Percentiles rank a stretch among this genome's conserved stretches.
phyloP scores from a whole-genome alignment of 1,139 yeast species.

The Suhomyces chickasaworum region DNA sequence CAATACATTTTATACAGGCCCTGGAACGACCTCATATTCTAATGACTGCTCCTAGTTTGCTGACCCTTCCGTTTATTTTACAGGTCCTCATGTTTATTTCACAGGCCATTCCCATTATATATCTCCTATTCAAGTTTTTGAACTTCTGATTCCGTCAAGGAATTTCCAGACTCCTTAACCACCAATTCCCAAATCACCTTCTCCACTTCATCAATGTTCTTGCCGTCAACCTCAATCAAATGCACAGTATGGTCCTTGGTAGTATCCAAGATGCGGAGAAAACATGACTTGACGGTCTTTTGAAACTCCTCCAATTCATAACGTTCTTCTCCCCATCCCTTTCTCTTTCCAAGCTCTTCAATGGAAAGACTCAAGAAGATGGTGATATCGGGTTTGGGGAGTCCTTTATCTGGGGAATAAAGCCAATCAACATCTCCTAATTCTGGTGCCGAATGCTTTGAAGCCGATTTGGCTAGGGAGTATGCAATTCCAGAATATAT shows the following conservation, averaged over 20 bases:
- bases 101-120: background rate
- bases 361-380: slow-evolving; percentile 68
- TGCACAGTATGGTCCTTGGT: slow-evolving; percentile 37
- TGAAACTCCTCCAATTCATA: slow-evolving; percentile 82
- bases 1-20: too few species aligned
- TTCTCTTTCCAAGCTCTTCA: slow-evolving; percentile 54
- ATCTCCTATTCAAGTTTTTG: background rate
- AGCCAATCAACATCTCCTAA: slow-evolving; percentile 73
- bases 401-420: slow-evolving; percentile 74
- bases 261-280: slow-evolving; percentile 49
- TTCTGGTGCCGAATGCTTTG: slow-evolving; percentile 31
- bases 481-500: slow-evolving; percentile 93
- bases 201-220: slow-evolving; percentile 59
- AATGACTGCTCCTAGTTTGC: too few species aligned
- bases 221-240: slow-evolving; percentile 60
- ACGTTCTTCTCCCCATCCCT: slow-evolving; percentile 90
- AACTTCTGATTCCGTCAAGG: slow-evolving; percentile 3
- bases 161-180: slow-evolving; percentile 3
- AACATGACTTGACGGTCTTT: slow-evolving; percentile 60
- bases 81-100: too few species aligned
- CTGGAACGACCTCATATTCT: too few species aligned
- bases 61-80: too few species aligned
- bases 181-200: slow-evolving; percentile 30
- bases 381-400: slow-evolving; percentile 85
- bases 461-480: slow-evolving; percentile 68